phyloP scores from a whole-genome alignment of 352 stramenopile species.

The Globisporangium emineosum region DNA sequence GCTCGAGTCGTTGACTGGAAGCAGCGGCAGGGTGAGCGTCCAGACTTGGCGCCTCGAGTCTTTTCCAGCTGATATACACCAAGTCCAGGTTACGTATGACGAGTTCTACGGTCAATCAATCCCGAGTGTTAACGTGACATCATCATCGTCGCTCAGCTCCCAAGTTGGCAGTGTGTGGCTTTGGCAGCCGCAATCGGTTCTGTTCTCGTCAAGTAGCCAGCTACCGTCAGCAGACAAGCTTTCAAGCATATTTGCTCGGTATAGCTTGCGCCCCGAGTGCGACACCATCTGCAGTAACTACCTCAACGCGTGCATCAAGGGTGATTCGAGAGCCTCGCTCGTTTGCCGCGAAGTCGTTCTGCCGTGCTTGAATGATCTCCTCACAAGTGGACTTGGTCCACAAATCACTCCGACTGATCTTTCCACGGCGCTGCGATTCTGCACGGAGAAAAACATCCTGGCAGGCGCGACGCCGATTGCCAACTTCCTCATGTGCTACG shows the following conservation, averaged over 20 bases:
- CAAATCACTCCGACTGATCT: background rate
- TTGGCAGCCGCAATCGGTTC: background rate
- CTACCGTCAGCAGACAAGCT: background rate
- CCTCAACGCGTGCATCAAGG: constrained; percentile 3
- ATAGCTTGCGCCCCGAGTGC: background rate
- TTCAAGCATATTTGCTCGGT: background rate
- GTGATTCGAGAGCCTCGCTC: constrained; percentile 7
- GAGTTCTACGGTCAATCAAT: constrained; percentile 9
- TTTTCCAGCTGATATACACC: background rate
- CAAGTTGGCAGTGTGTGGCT: background rate
- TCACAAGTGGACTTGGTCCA: background rate
- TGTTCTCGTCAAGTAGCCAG: background rate
- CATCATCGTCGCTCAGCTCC: background rate
- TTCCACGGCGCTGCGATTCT: background rate
- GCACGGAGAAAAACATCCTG: background rate
- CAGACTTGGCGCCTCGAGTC: background rate
- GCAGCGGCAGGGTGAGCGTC: background rate
- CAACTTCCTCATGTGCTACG: constrained; percentile 17
- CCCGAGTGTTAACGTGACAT: constrained; percentile 1
- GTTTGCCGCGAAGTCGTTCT: constrained; percentile 16
- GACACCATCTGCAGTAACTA: background rate
- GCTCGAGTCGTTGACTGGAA: background rate
- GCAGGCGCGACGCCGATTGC: constrained; percentile 10
- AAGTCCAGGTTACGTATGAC: constrained; percentile 13
- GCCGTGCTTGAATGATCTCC: constrained; percentile 10